Conservation (phyloP, 176 grass and related monocot genomes). For the Secale cereale region DNA sequence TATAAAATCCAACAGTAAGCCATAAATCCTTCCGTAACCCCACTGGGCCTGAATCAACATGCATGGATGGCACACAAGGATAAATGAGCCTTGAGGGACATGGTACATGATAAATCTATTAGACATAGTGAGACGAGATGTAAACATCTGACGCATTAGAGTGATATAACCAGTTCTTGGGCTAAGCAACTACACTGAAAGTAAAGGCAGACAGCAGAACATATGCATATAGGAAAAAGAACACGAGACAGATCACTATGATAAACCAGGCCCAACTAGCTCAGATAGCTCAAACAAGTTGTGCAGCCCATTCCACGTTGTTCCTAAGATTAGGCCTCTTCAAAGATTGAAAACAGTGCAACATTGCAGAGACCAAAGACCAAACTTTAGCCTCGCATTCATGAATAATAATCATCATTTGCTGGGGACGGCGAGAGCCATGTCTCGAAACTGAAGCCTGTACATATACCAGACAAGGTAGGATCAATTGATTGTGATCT, state of each 20-base stretch:
- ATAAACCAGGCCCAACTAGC: too few relatives aligned
- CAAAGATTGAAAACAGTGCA: background rate
- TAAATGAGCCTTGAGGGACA: background rate
- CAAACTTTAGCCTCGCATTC: background rate
- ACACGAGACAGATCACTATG: too few relatives aligned
- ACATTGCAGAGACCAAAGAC: background rate
- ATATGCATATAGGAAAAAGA: background rate
- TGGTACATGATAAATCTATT: background rate
- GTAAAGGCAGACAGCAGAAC: background rate
- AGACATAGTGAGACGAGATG: background rate
- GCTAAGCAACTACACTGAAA: background rate
- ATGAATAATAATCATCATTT: background rate
- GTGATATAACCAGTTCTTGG: background rate
- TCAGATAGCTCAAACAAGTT: too few relatives aligned
- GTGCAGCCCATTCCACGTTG: too few relatives aligned
- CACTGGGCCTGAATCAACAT: too few relatives aligned
- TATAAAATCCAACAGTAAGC: too few relatives aligned
- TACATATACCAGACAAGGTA: background rate
- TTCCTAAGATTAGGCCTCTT: background rate
- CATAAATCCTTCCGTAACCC: too few relatives aligned
- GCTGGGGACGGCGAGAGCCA: background rate
- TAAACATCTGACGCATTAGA: background rate
- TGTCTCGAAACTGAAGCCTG: background rate
- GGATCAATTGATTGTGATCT: background rate
- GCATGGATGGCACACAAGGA: too few relatives aligned